Conservation (phyloP, 768 basidiomycete species). For the Trametes meyenii region DNA sequence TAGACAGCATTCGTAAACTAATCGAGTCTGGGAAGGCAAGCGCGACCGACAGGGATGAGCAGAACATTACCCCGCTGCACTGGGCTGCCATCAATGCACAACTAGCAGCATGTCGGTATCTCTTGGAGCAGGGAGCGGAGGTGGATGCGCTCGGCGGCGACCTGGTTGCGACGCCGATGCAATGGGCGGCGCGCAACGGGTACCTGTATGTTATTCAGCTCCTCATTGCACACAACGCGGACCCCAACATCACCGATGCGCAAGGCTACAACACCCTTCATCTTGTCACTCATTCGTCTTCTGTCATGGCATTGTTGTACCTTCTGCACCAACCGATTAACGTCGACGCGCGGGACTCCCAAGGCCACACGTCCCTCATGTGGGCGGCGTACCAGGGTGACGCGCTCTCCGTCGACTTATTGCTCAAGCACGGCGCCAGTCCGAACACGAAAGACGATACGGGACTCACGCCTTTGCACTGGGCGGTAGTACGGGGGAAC, state of each 20-base stretch:
- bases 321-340: conserved; percentile 91
- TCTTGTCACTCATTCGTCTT: conserved; percentile 91
- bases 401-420: conserved; percentile 88
- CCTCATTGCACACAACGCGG: conserved; percentile 85
- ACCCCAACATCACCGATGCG: conserved; percentile 87
- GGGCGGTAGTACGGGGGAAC: conserved; percentile 98
- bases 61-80: conserved; percentile 94
- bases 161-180: conserved; percentile 90
- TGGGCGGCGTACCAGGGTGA: conserved; percentile 99
- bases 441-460: conserved; percentile 74
- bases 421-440: conserved; percentile 87
- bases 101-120: conserved; percentile 80
- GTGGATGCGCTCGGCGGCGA: conserved; percentile 95
- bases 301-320: conserved; percentile 92
- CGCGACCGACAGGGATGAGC: conserved; percentile 80
- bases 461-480: conserved; percentile 89
- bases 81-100: conserved; percentile 99
- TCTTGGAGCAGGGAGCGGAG: conserved; percentile 91
- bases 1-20: conserved; percentile 61
- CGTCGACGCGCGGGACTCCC: conserved; percentile 86
- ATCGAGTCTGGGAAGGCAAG: conserved; percentile 70
- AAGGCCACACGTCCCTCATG: conserved; percentile 95
- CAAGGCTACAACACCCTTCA: conserved; percentile 98
- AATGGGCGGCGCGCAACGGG: conserved; percentile 98
- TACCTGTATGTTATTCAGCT: conserved; percentile 96